Evolutionary conservation across 305 asterid species (phyloP), one percentile per base, ranked within the genome.

Genomic region (Vinca major): DNA sequence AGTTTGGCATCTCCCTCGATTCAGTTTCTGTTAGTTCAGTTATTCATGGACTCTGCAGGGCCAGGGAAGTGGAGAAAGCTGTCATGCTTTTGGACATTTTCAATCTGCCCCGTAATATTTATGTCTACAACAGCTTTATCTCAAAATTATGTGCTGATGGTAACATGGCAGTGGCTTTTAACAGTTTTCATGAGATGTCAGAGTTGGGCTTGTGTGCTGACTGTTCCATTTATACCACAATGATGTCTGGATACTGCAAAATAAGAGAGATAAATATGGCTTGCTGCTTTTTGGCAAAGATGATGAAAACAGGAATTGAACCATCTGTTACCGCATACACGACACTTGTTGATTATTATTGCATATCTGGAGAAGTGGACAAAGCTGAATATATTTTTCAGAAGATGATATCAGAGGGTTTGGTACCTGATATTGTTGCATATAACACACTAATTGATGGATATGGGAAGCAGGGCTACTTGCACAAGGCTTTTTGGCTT

Each of bases 171-270:
- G 56, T 64, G 39, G 80, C 80, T 66, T 66, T 45, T 62, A 66
- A 53, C 12, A 20, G n/a, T 54, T 75, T 71, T 14, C 48, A 66
- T 36, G 70, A 75, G 61, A 75, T 75, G 73, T 66, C 63, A 21
- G 70, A 75, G 55, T 50, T 55, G 33, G 76, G 76, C 37, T 71
- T 70, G 3, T 7, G 8, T 51, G 75, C 79, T 12, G 79, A 75
- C 39, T 75, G 71, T 75, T 58, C 41, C 52, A 17, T 66, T 58
- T 66, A 53, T 63, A 75, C 79, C 43, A 51, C 75, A n/a, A 75
- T 75, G 60, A 75, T 75, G 21, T 44, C 69, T 65, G 79, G 79
- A 61, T 75, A 70, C 50, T 70, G 79, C 71, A 71, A 70, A 54
- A 67, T 36, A 40, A 54, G 45, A 45, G 70, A 75, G 37, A n/a